Percentiles rank a stretch among this genome's conserved stretches.
These are phyloP conservation scores for Penicillium sp. DNA, from an alignment of 2,329 filamentous ascomycete genomes.

Conservation along the genomic window DNA sequence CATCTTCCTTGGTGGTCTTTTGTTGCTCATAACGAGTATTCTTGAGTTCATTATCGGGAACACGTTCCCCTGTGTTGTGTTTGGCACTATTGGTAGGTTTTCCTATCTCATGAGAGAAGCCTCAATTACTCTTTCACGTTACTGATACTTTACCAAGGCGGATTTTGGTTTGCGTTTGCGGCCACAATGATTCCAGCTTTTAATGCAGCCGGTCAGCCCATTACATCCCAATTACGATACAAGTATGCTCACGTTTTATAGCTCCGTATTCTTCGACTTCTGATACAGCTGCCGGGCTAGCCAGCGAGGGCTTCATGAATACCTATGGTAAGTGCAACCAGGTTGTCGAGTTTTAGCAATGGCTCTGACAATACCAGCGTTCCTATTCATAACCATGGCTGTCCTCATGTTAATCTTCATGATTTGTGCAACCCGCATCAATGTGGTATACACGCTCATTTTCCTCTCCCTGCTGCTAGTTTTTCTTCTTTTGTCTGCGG, in stretches of 20 bases:
- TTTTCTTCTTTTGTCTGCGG: slow-evolving; percentile 59
- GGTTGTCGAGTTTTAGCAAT: not conserved
- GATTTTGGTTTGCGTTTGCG: slow-evolving; percentile 58
- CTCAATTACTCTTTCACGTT: not conserved
- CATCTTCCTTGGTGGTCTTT: slow-evolving; percentile 54
- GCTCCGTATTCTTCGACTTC: slow-evolving; percentile 25
- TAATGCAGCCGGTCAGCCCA: slow-evolving; percentile 49
- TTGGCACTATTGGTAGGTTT: slow-evolving; percentile 48
- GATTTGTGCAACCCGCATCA: slow-evolving; percentile 68
- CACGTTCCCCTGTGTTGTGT: slow-evolving; percentile 59
- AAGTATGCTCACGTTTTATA: not conserved
- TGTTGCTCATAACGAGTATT: slow-evolving; percentile 52
- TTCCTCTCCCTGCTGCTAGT: slow-evolving; percentile 61
- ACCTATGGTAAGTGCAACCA: slow-evolving; percentile 18
- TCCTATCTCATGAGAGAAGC: not conserved
- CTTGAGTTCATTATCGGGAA: slow-evolving; percentile 59
- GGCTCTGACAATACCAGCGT: slow-evolving; percentile 30
- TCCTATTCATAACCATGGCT: slow-evolving; percentile 65
- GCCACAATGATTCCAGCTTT: slow-evolving; percentile 54
- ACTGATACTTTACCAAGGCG: slow-evolving; percentile 21
- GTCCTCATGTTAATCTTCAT: slow-evolving; percentile 66
- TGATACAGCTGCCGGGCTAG: slow-evolving; percentile 23
- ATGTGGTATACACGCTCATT: slow-evolving; percentile 67
- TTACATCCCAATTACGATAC: slow-evolving; percentile 44
- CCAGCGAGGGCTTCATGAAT: slow-evolving; percentile 21